phyloP scores from a whole-genome alignment of 495 filamentous ascomycete genomes.

The Cercophora newfieldiana region DNA sequence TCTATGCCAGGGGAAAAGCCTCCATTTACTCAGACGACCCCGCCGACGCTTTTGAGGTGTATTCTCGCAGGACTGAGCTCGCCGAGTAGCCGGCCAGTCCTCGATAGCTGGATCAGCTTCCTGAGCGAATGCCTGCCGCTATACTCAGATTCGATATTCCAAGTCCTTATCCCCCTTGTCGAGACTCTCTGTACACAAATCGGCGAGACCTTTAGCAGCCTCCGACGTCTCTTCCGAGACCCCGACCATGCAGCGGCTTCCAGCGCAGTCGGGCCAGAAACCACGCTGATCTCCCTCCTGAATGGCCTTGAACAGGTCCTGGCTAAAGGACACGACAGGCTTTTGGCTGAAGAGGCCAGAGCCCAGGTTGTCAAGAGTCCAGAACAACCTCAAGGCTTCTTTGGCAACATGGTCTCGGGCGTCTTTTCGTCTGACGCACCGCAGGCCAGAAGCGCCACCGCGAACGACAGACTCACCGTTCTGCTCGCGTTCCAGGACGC shows the following conservation, averaged over 20 bases:
- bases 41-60: constrained; percentile 74
- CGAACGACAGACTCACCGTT: constrained; percentile 93
- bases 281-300: constrained; percentile 71
- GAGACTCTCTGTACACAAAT: constrained; percentile 84
- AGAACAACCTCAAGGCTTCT: constrained; percentile 86
- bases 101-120: constrained; percentile 90
- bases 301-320: constrained; percentile 90
- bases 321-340: constrained; percentile 80
- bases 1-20: constrained; percentile 33
- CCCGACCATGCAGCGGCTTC: constrained; percentile 32
- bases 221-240: constrained; percentile 58
- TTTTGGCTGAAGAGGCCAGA: constrained; percentile 74
- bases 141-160: constrained; percentile 80
- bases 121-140: constrained; percentile 82
- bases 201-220: constrained; percentile 61
- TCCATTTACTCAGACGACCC: constrained; percentile 56
- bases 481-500: constrained; percentile 96
- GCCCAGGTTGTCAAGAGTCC: constrained; percentile 68
- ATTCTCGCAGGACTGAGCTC: constrained; percentile 81
- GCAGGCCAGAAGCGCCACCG: constrained; percentile 71
- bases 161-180: constrained; percentile 84
- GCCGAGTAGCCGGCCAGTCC: constrained; percentile 66
- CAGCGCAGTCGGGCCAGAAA: constrained; percentile 55
- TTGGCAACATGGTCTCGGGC: constrained; percentile 94
- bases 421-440: constrained; percentile 80